Evolutionary conservation across 2,329 filamentous ascomycete genomes (phyloP).

Genomic region (Fusarium avenaceum): DNA sequence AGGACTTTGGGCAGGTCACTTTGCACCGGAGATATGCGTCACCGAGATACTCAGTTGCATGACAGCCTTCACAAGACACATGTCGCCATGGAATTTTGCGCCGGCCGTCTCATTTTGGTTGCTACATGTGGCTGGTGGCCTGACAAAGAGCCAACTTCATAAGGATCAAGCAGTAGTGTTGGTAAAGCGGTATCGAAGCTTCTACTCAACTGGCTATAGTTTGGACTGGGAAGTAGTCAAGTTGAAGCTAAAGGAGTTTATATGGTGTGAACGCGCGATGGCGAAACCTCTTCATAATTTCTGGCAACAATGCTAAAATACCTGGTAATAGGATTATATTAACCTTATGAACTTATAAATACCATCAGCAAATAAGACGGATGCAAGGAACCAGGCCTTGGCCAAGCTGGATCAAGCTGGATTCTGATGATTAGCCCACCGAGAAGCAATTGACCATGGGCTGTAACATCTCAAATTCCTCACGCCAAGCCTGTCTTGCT

Average conservation of each 20-base stretch:
- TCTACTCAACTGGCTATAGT: neutral
- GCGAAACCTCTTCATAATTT: fast-evolving
- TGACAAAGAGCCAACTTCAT: neutral
- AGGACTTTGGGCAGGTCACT: conserved; percentile 9
- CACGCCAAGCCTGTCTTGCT: fast-evolving
- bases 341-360: too few relatives aligned
- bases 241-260: neutral
- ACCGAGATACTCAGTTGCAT: neutral
- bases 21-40: neutral
- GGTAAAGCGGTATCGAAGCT: neutral
- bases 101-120: conserved; percentile 2
- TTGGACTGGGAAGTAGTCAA: conserved; percentile 3
- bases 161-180: neutral
- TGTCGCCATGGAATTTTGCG: conserved; percentile 15
- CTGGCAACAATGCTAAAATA: conserved; percentile 1
- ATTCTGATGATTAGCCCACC: too few relatives aligned
- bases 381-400: too few relatives aligned
- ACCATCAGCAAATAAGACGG: too few relatives aligned
- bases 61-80: neutral
- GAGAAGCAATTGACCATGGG: too few relatives aligned
- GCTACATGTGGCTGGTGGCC: neutral
- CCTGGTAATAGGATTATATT: too few relatives aligned
- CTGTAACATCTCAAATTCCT: too few relatives aligned
- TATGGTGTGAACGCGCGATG: conserved; percentile 8
- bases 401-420: too few relatives aligned